Base-by-base conservation (phyloP, 495 filamentous ascomycete species). In the Penicillium crystallinum region DNA sequence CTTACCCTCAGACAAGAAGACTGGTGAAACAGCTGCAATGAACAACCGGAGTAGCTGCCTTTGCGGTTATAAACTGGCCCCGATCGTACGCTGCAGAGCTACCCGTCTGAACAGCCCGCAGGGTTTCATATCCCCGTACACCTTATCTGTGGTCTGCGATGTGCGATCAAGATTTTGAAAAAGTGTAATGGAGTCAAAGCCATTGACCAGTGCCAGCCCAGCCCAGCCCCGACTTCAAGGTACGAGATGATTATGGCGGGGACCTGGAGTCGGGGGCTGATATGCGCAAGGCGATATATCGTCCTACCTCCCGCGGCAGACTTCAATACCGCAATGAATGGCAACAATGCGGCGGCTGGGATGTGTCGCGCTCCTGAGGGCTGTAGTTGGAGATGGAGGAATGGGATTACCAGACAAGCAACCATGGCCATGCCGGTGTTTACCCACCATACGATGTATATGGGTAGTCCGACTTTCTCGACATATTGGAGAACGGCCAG, bases 81-180 rank as follows among this genome's bases (percentile, higher is more conserved):
- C 57, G 60, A 18, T 63, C n/a, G 35, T 69, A 69, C 41, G 21
- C 42, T 7, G 60, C 65, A 43, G 70, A 67, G 22, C 47, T 56
- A 6, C 53, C 61, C 3, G 55, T 9, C 15, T 41, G 12, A 4
- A 67, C 59, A 3, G 53, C 0, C 67, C 67, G 54, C 64, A 67
- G 14, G 72, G 8, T 8, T 72, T 65, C 67, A 74, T 72, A 37
- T 74, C 69, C 44, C 66, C 56, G 29, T 58, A 67, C 11, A 68
- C 58, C 23, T 58, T 59, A 1, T 62, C 57, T 6, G 57, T 18
- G 6, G 40, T 7, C 6, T 58, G 58, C 14, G 56, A 56, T n/a
- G 40, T 30, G 14, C 47, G 52, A 42, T 62, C 48, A 39, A 71
- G 65, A 48, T 63, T 59, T 22, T 64, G 59, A 35, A 56, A 46